Conservation (phyloP, 331 rosid genomes). For the Spiraea crenata region DNA sequence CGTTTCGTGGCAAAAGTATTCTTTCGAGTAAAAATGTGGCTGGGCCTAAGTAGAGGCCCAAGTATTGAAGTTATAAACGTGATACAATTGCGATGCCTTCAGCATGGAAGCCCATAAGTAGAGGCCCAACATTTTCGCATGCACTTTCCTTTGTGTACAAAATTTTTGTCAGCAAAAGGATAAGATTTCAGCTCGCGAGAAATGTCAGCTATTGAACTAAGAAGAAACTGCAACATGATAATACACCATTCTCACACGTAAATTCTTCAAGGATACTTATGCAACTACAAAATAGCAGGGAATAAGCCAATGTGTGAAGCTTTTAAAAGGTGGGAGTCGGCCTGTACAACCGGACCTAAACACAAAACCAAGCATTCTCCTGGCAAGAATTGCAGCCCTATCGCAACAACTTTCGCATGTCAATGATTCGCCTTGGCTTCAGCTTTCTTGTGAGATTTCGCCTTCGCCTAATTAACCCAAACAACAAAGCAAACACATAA, state of each 20-base stretch:
- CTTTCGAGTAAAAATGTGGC: too few species aligned
- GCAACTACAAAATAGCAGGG: neutral
- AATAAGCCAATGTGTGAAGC: too few species aligned
- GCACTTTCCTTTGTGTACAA: too few species aligned
- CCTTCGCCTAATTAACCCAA: slow-evolving; percentile 34
- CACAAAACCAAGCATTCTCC: neutral
- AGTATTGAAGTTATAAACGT: too few species aligned
- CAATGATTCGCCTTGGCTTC: slow-evolving; percentile 36
- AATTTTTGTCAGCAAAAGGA: neutral
- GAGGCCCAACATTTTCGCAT: too few species aligned
- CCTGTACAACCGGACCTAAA: neutral
- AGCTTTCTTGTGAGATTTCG: slow-evolving; percentile 41
- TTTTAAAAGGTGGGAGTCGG: neutral
- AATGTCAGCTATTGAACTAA: neutral
- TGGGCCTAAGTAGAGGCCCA: too few species aligned
- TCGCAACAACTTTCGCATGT: slow-evolving; percentile 8
- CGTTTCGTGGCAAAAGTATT: too few species aligned
- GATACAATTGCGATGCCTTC: too few species aligned
- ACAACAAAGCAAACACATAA: neutral
- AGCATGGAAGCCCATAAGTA: neutral
- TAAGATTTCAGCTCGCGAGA: neutral
- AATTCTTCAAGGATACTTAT: neutral
- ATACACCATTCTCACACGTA: neutral
- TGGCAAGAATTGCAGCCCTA: neutral
- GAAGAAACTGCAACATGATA: neutral